Evolutionary conservation across 345 rosid genomes (phyloP), one percentile per base, ranked within the genome.

Genomic region (Leavenworthia alabamica): DNA sequence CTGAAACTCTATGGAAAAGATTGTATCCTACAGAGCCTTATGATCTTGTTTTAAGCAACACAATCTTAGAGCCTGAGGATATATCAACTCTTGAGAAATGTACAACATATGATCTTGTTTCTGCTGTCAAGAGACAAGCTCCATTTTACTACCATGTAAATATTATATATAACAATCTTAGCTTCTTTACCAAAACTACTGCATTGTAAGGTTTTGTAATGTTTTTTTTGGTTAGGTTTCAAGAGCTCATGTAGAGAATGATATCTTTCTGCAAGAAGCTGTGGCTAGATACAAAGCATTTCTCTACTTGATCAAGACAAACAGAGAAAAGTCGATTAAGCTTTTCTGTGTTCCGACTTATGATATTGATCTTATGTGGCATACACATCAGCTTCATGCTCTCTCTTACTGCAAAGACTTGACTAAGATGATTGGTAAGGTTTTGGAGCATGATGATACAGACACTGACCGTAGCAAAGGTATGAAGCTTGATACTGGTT

Each of bases 281-380:
- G 86, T 83, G 63, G 87, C 86, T 66, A 81, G 99, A 75, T 90
- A 94, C 59, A 90, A 82, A 79, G 99, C 97, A 5, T 94, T 94
- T 77, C 77, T 94, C 53, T 79, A 90, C 67, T 73, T 89, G 72
- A 94, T 90, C 63, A 83, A 80, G 79, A 79, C 81, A 72, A 94
- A 88, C 80, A 9, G 52, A 71, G 90, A 94, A 74, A 81, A 41
- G 13, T 86, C 95, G 4, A 33, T 83, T 9, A 86, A 56, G 29
- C 73, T 76, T 46, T 90, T 94, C 68, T 83, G 90, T 66, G 99
- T 93, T 50, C 99, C 99, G 16, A 93, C 99, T 53, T 93, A 93
- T 55, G 99, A 93, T 75, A 60, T 93, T 55, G 97, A 93, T 75
- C 96, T 93, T 50, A 86, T 94, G n/a, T 94, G 99, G 99, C 99